Percentiles rank a stretch among this genome's conserved stretches.
Conservation (phyloP, 805 yeast genomes). For the Ogataea glucozyma region DNA sequence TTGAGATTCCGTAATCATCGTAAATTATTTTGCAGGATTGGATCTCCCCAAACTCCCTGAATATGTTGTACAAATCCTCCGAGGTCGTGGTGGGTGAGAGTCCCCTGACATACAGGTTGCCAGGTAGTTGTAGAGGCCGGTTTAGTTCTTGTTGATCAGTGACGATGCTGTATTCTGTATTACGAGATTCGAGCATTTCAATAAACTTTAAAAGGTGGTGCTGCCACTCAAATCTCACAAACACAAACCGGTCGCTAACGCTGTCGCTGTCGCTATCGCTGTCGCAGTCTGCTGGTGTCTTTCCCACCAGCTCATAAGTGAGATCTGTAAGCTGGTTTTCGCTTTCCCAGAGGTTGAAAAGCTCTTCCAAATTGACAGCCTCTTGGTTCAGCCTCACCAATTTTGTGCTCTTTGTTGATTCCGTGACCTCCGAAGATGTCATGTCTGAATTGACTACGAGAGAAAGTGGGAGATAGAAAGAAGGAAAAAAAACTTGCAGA, state of each 20-base stretch:
- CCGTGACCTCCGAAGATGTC: constrained; percentile 23
- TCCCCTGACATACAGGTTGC: constrained; percentile 56
- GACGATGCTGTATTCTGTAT: constrained; percentile 16
- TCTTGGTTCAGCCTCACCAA: constrained; percentile 15
- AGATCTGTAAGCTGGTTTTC: constrained; percentile 11
- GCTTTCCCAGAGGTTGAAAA: constrained; percentile 22
- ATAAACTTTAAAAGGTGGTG: constrained; percentile 19
- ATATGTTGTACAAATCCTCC: constrained; percentile 39
- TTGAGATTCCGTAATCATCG: constrained; percentile 46
- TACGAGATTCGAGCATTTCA: constrained; percentile 14
- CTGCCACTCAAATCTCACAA: constrained; percentile 20
- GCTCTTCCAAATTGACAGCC: constrained; percentile 15
- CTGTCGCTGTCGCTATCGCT: constrained; percentile 11
- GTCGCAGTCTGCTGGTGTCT: constrained; percentile 13
- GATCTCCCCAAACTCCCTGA: constrained; percentile 43
- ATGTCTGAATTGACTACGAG: constrained; percentile 7
- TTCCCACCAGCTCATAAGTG: constrained; percentile 20
- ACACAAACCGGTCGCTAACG: constrained; percentile 14
- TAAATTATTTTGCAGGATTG: constrained; percentile 48
- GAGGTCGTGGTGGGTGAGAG: constrained; percentile 41
- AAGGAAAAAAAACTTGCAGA: constrained; percentile 2
- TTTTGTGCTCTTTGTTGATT: constrained; percentile 9
- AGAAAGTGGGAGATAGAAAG: constrained; percentile 6
- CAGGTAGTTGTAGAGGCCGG: constrained; percentile 41
- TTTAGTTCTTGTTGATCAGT: constrained; percentile 21